phyloP scores from a whole-genome alignment of 1,284 basidiomycete genomes.

The Ceratorhiza oryzae-sativae region DNA sequence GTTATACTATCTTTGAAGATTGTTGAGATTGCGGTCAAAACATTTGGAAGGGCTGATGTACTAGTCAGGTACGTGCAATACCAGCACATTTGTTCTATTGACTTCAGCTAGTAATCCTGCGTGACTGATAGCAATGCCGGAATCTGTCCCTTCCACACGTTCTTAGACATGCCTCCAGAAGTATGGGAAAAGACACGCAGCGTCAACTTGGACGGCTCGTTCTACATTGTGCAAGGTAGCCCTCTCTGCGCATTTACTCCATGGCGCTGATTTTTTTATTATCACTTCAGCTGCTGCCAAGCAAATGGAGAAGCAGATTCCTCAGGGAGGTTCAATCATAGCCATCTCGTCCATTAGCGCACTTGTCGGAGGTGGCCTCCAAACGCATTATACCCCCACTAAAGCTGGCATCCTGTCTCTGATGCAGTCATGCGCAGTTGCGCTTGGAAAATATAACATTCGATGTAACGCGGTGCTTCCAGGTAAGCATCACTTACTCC shows the following conservation, averaged over 20 bases:
- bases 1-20: constrained; percentile 56
- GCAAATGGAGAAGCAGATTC: constrained; percentile 74
- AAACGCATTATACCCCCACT: constrained; percentile 83
- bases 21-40: constrained; percentile 62
- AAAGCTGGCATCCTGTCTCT: constrained; percentile 81
- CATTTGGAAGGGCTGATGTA: constrained; percentile 72
- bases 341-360: constrained; percentile 81
- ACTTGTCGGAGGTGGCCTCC: constrained; percentile 76
- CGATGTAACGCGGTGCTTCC: constrained; percentile 72
- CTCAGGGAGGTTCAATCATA: constrained; percentile 77
- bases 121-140: constrained; percentile 75
- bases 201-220: constrained; percentile 81
- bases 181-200: constrained; percentile 74
- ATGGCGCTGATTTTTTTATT: constrained; percentile 12
- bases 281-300: constrained; percentile 78
- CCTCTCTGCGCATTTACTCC: constrained; percentile 23
- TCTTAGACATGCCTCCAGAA: constrained; percentile 74
- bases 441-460: constrained; percentile 77
- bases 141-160: constrained; percentile 81
- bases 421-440: constrained; percentile 84
- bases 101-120: constrained; percentile 46
- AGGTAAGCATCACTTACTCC: constrained; percentile 60
- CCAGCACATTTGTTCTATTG: constrained; percentile 49
- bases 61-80: constrained; percentile 54
- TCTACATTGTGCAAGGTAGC: constrained; percentile 77